Evolutionary conservation across 2,329 filamentous ascomycete genomes (phyloP).

Genomic region (Aspergillaceae sp.): DNA sequence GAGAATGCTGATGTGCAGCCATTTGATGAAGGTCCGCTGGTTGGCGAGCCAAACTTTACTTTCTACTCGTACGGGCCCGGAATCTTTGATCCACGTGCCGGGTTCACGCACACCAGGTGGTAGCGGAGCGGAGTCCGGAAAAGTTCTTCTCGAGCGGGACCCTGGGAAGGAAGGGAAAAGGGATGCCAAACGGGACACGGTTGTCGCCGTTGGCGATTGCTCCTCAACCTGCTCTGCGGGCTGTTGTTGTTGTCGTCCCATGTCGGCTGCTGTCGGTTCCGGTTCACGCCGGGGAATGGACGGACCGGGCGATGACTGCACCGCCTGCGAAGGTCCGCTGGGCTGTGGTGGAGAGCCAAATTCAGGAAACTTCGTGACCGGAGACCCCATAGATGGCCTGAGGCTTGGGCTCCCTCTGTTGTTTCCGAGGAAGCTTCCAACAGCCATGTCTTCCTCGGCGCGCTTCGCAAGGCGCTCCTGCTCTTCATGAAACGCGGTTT

Average conservation of each 20-base stretch:
- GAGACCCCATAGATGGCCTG: conserved; percentile 26
- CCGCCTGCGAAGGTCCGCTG: conserved; percentile 18
- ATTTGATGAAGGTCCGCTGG: conserved; percentile 96
- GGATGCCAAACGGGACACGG: conserved; percentile 47
- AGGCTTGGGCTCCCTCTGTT: conserved; percentile 19
- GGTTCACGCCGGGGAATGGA: conserved; percentile 38
- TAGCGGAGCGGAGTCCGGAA: conserved; percentile 48
- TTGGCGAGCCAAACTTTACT: conserved; percentile 99
- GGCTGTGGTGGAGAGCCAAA: conserved; percentile 15
- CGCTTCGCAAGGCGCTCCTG: conserved; percentile 72
- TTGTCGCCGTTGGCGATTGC: conserved; percentile 41
- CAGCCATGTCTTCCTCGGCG: conserved; percentile 78
- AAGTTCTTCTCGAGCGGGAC: conserved; percentile 60
- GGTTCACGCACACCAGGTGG: conserved; percentile 86
- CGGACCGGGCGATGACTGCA: conserved; percentile 13
- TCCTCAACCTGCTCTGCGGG: conserved; percentile 14
- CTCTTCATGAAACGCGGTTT: conserved; percentile 82
- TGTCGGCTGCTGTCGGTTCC: conserved; percentile 28
- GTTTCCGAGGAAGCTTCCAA: conserved; percentile 74
- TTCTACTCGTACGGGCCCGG: conserved; percentile 83
- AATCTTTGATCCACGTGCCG: conserved; percentile 84
- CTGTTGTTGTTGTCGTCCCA: conserved; percentile 27
- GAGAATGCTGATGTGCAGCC: conserved; percentile 89
- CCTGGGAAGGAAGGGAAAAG: conserved; percentile 77
- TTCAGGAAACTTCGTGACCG: conserved; percentile 20